Conservation (phyloP, 2,329 filamentous ascomycete genomes). For the Aspergillus sp. region DNA sequence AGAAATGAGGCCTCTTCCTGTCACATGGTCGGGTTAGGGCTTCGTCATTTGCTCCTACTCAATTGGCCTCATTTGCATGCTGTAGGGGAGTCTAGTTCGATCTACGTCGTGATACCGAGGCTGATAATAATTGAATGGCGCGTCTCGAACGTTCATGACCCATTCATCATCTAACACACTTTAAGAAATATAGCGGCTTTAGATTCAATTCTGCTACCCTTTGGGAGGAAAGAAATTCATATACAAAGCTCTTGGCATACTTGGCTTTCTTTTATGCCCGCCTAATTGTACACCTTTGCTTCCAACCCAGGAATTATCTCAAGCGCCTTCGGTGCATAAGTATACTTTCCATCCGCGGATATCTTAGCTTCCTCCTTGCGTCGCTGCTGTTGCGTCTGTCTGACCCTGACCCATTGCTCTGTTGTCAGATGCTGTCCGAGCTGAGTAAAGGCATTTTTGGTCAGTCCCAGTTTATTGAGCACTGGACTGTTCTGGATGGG, state of each 20-base stretch:
- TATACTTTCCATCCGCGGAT: constrained; percentile 30
- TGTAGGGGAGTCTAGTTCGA: no score
- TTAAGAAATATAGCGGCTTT: no score
- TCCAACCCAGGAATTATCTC: constrained; percentile 37
- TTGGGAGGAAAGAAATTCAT: neutral
- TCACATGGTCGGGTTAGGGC: no score
- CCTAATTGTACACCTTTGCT: constrained; percentile 32
- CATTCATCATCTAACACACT: no score
- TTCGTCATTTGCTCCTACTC: no score
- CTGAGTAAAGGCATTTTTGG: constrained; percentile 32
- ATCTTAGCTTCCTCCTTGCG: constrained; percentile 27
- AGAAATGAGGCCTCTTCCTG: no score
- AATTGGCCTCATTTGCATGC: no score
- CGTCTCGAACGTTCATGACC: no score
- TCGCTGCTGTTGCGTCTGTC: constrained; percentile 38
- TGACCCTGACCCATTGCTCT: constrained; percentile 34
- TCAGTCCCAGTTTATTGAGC: constrained; percentile 30
- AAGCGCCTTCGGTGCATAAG: constrained; percentile 28
- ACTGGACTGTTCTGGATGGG: constrained; percentile 32
- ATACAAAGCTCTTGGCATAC: neutral
- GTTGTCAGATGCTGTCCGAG: constrained; percentile 35
- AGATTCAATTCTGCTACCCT: no score
- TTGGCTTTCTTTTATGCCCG: neutral
- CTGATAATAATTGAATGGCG: no score
- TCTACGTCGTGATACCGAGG: no score